Percentiles rank a stretch among this genome's conserved stretches.
These are phyloP conservation scores for Arthrobotrys musiformis DNA, from an alignment of 2,329 filamentous ascomycete genomes.

Conservation along the genomic window DNA sequence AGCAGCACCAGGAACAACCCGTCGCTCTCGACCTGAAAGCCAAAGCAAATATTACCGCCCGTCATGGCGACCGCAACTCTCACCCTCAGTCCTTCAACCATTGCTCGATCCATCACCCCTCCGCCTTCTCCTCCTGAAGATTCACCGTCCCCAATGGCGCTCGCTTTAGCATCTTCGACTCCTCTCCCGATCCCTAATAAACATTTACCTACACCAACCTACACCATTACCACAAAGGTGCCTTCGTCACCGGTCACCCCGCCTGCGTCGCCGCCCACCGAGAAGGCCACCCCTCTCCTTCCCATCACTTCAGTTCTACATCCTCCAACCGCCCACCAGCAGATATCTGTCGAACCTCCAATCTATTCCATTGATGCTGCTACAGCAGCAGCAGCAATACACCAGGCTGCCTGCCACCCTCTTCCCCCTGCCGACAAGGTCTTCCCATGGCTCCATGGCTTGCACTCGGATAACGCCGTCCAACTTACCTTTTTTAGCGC, in stretches of 20 bases:
- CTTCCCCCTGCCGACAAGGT: slow-evolving; percentile 85
- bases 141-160: slow-evolving; percentile 55
- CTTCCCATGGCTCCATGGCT: slow-evolving; percentile 95
- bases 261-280: slow-evolving; percentile 71
- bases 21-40: too few relatives aligned
- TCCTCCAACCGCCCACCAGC: slow-evolving; percentile 76
- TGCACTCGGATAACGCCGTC: slow-evolving; percentile 87
- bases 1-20: too few relatives aligned
- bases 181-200: slow-evolving; percentile 60
- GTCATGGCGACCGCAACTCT: slow-evolving; percentile 47
- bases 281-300: slow-evolving; percentile 63
- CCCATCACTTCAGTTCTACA: slow-evolving; percentile 75
- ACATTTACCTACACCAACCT: slow-evolving; percentile 60
- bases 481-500: slow-evolving; percentile 90
- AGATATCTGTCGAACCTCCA: slow-evolving; percentile 68
- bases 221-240: slow-evolving; percentile 51
- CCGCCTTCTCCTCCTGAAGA: slow-evolving; percentile 56
- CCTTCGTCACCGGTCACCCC: slow-evolving; percentile 68
- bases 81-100: slow-evolving; percentile 44
- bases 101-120: slow-evolving; percentile 63
- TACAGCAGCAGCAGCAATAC: slow-evolving; percentile 76
- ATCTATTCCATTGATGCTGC: slow-evolving; percentile 79
- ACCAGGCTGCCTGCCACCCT: slow-evolving; percentile 80
- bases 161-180: slow-evolving; percentile 57
- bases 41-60: too few relatives aligned